These are phyloP conservation scores for Citrus glauca DNA, from an alignment of 345 rosid genomes.

Conservation along the genomic window DNA sequence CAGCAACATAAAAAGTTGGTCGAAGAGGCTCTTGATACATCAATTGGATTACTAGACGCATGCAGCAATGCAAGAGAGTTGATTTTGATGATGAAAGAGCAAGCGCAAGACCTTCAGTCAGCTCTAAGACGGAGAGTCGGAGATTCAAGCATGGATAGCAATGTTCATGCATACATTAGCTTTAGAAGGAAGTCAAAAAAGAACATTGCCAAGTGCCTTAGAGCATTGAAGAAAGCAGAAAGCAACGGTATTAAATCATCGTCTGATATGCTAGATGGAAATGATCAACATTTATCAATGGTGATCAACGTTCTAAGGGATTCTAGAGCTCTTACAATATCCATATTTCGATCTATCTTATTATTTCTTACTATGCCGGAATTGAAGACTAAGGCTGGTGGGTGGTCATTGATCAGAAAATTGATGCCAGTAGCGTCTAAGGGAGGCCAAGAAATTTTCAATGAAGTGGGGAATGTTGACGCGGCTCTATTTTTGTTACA, in stretches of 20 bases:
- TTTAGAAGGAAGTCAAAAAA: conserved; percentile 57
- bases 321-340: conserved; percentile 29
- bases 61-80: conserved; percentile 37
- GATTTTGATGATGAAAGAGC: conserved; percentile 30
- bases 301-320: conserved; percentile 31
- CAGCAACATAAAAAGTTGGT: conserved; percentile 18
- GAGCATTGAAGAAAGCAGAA: conserved; percentile 38
- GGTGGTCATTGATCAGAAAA: conserved; percentile 42
- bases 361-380: conserved; percentile 33
- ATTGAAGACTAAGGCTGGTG: conserved; percentile 19
- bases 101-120: conserved; percentile 36
- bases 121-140: conserved; percentile 40
- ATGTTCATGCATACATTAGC: conserved; percentile 40
- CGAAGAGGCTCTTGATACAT: conserved; percentile 42
- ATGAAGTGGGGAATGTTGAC: conserved; percentile 44
- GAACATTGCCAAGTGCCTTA: conserved; percentile 39
- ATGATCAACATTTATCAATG: conserved; percentile 20
- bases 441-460: conserved; percentile 26
- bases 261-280: neutral
- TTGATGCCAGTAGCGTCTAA: conserved; percentile 26
- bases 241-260: conserved; percentile 16
- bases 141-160: conserved; percentile 30
- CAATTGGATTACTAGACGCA: conserved; percentile 40
- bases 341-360: conserved; percentile 41
- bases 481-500: conserved; percentile 14